phyloP scores from a whole-genome alignment of 345 rosid genomes.

The Eutrema japonicum region DNA sequence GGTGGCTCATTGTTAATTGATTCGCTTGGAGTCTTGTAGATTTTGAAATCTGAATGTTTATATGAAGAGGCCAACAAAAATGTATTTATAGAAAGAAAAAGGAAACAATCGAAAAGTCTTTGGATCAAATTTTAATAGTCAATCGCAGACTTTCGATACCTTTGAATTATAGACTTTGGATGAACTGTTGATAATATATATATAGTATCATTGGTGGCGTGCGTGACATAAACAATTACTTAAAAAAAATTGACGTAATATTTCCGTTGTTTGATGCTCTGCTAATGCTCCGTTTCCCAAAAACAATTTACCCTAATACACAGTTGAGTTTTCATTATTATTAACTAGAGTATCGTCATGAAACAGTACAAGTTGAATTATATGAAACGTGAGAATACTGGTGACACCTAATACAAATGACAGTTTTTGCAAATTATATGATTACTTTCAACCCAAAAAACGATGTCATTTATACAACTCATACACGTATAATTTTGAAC shows the following conservation, averaged over 20 bases:
- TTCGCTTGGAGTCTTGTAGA: background rate
- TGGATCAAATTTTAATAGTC: slow-evolving; percentile 1
- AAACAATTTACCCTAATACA: background rate
- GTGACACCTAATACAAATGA: slow-evolving; percentile 1
- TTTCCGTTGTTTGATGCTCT: background rate
- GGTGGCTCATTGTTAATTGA: slow-evolving; percentile 22
- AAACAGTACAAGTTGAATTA: background rate
- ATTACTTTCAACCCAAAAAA: too few species aligned
- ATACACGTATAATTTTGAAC: too few species aligned
- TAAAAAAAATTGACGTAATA: background rate
- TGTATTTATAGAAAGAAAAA: slow-evolving; percentile 18
- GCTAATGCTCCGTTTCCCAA: background rate
- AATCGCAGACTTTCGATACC: slow-evolving; percentile 9
- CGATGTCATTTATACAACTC: too few species aligned
- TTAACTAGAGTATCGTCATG: background rate
- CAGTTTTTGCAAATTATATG: background rate
- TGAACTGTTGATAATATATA: slow-evolving; percentile 9
- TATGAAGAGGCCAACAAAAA: background rate
- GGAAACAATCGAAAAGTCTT: background rate
- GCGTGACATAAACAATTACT: background rate
- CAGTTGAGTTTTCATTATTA: background rate
- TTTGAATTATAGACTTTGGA: slow-evolving; percentile 19
- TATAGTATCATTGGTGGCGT: background rate
- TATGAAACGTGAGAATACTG: slow-evolving; percentile 7
- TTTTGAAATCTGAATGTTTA: slow-evolving; percentile 17